Conservation (phyloP, 2,329 filamentous ascomycete species). For the Colletotrichum echinochloae region DNA sequence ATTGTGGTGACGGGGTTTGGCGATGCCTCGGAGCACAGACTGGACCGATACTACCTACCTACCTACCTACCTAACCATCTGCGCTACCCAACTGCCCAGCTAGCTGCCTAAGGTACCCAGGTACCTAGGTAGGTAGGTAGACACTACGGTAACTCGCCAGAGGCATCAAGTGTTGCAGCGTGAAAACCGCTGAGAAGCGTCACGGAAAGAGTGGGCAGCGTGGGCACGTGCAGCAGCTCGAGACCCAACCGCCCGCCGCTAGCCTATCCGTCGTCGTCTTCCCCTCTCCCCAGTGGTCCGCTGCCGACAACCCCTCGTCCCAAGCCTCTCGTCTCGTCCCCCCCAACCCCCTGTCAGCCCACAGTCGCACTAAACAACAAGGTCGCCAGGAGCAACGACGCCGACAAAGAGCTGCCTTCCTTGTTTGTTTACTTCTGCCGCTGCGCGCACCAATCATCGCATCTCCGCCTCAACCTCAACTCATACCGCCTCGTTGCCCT, state of each 20-base stretch:
- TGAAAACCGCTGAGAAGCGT: constrained; percentile 25
- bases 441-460: constrained; percentile 42
- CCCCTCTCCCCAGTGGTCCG: constrained; percentile 12
- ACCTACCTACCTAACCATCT: no score
- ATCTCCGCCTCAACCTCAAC: constrained; percentile 37
- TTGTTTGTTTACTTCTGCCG: constrained; percentile 42
- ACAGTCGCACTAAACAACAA: constrained; percentile 33
- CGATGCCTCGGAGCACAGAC: neutral
- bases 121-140: neutral
- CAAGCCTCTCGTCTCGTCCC: constrained; percentile 2
- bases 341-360: constrained; percentile 15
- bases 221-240: constrained; percentile 35
- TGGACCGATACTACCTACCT: neutral
- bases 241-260: constrained; percentile 11
- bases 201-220: constrained; percentile 34
- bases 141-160: constrained; percentile 8
- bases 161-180: neutral
- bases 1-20: no score
- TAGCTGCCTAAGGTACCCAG: no score
- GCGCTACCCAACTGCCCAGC: no score
- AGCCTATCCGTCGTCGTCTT: neutral
- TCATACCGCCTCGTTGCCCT: constrained; percentile 37
- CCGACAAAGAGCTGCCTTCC: constrained; percentile 40
- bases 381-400: constrained; percentile 41
- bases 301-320: constrained; percentile 31